Base-by-base conservation (phyloP, 768 basidiomycete genomes). In the Trametes gibbosa region DNA sequence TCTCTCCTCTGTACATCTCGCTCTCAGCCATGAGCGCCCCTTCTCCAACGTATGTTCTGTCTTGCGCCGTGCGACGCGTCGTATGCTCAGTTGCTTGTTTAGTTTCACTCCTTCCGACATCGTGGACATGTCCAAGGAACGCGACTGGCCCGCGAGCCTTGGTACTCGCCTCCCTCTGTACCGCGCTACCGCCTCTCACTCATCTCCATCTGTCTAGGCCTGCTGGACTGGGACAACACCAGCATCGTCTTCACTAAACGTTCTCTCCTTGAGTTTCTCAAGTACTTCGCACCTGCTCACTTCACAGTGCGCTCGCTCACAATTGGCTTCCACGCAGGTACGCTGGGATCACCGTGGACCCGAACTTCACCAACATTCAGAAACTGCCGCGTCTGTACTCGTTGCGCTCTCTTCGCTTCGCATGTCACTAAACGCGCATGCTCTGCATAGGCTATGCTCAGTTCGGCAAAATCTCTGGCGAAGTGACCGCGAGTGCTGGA, bases 231-330 rank as follows among this genome's bases (percentile, higher is more conserved):
- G 89, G 90, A 91, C 67, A 69, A 73, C 13, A 89, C 86, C 48
- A 82, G 73, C 59, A 89, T 92, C 61, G 83, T 92, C 27, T 91
- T 92, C 69, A 91, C 88, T 14, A 92, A 92, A 67, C 82, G 90
- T 40, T 76, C 83, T 42, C 74, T 92, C 62, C 77, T 90, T 52
- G 89, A 91, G 65, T 92, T 92, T 69, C 75, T 92, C 63, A 89
- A 86, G 89, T 89, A 70, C 65, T 80, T 69, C 25, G 21, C 27
- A 43, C 63, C 45, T 58, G 29, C 24, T 24, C 23, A 32, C 42
- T 47, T 52, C 55, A 25, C 24, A 41, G 25, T 40, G n/a, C 47
- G 53, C 29, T 43, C 61, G 54, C 64, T 65, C 54, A 65, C 53
- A 56, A 53, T 32, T 32, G 25, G 25, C 46, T 27, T 32, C 46